Conservation (phyloP, 768 basidiomycete genomes). For the Termitomyces sp. region DNA sequence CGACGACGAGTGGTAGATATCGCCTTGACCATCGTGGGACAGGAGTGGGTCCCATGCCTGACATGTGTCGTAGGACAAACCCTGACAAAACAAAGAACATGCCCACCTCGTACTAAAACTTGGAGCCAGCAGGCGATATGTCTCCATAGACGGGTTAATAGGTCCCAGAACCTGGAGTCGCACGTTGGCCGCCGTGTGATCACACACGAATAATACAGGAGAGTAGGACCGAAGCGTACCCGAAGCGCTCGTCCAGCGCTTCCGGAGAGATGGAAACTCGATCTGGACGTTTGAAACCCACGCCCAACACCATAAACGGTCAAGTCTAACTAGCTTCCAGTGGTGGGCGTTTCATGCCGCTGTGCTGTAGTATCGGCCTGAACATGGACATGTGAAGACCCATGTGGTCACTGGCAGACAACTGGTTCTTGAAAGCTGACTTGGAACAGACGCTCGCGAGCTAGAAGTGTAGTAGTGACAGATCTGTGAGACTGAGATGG, state of each 20-base stretch:
- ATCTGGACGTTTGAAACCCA: background rate
- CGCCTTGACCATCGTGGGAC: slow-evolving; percentile 5
- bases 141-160: slow-evolving; percentile 1
- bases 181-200: background rate
- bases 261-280: background rate
- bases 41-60: background rate
- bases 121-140: background rate
- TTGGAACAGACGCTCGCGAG: background rate
- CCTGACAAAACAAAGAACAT: background rate
- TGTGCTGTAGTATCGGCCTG: background rate
- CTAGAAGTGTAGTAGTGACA: background rate
- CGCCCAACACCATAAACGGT: background rate
- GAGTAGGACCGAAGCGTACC: background rate
- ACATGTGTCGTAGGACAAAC: slow-evolving; percentile 3
- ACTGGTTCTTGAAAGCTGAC: background rate
- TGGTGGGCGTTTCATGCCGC: background rate
- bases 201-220: background rate
- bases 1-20: background rate
- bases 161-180: background rate
- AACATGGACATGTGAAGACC: background rate
- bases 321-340: background rate
- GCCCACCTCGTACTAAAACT: background rate
- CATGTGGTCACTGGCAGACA: background rate
- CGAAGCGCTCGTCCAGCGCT: background rate
- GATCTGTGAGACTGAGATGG: background rate